Conservation (phyloP, 371 early-diverging fungal genomes). For the Dentiscutata heterogama region DNA sequence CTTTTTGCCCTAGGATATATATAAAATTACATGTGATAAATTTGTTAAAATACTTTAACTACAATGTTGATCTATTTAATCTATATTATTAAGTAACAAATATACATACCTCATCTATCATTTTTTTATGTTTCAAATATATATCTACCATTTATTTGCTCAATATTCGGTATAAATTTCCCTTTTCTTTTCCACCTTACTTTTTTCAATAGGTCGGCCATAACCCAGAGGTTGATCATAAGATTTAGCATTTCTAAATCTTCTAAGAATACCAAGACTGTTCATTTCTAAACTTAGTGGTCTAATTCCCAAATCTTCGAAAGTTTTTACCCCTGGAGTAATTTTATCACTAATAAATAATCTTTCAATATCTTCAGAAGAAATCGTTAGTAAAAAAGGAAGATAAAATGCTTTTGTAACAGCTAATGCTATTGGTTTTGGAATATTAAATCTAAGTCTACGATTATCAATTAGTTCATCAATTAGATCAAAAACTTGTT, state of each 20-base stretch:
- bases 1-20: too few species aligned
- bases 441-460: constrained; percentile 71
- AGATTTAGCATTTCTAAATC: constrained; percentile 78
- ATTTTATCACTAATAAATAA: constrained; percentile 81
- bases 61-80: too few species aligned
- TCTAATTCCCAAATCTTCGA: constrained; percentile 86
- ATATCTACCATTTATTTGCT: too few species aligned
- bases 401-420: constrained; percentile 51
- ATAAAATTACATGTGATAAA: too few species aligned
- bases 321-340: constrained; percentile 78
- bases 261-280: constrained; percentile 85
- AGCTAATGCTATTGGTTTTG: constrained; percentile 72
- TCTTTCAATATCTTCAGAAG: constrained; percentile 79
- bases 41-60: too few species aligned
- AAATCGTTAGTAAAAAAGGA: constrained; percentile 56
- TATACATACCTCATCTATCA: too few species aligned
- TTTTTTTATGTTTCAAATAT: too few species aligned
- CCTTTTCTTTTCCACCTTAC: too few species aligned
- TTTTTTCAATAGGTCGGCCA: too few species aligned
- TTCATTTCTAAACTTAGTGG: constrained; percentile 82
- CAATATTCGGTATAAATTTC: too few species aligned
- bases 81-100: too few species aligned
- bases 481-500: constrained; percentile 79
- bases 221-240: constrained; percentile 71
- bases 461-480: constrained; percentile 76